These are phyloP conservation scores for Carpinus viminea DNA, from an alignment of 306 rosid genomes.

Conservation along the genomic window DNA sequence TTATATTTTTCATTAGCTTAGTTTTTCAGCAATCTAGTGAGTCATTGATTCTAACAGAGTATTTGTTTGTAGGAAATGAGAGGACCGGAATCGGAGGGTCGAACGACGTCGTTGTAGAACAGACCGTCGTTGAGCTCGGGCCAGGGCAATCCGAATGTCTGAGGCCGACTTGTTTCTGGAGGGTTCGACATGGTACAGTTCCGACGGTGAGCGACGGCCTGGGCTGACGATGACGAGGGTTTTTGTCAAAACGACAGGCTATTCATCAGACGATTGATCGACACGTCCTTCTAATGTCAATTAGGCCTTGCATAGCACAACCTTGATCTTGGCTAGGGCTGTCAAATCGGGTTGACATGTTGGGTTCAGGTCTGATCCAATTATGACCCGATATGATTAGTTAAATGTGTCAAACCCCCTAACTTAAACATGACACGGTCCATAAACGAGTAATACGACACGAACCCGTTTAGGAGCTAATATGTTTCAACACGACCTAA, in stretches of 20 bases:
- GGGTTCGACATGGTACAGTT: constrained; percentile 1
- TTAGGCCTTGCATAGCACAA: no score
- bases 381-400: no score
- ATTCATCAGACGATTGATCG: background rate
- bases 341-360: no score
- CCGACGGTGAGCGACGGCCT: background rate
- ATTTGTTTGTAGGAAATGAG: background rate
- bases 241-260: background rate
- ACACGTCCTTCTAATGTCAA: background rate
- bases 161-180: constrained; percentile 11
- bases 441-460: no score
- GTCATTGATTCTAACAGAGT: background rate
- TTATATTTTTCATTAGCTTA: background rate
- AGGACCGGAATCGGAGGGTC: constrained; percentile 62
- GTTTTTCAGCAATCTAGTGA: background rate
- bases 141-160: constrained; percentile 61
- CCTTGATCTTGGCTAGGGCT: background rate
- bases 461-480: no score
- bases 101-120: constrained; percentile 71
- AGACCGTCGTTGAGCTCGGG: constrained; percentile 85
- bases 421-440: no score
- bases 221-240: background rate
- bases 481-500: no score
- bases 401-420: no score
- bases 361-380: no score